Conservation (phyloP, 1,284 basidiomycete species). For the Naganishia sp. region DNA sequence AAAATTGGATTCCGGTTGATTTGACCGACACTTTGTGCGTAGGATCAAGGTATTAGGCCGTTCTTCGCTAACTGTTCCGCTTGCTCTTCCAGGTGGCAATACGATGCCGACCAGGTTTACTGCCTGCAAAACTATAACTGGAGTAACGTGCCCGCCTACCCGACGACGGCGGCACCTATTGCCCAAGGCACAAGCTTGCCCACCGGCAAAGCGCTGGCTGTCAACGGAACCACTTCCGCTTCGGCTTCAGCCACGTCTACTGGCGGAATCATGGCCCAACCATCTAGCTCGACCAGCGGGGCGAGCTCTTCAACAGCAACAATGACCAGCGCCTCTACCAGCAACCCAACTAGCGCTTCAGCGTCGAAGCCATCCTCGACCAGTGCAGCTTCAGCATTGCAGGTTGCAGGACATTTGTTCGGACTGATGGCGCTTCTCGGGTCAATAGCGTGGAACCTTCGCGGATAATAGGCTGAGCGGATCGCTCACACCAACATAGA, state of each 20-base stretch:
- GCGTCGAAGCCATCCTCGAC: background rate
- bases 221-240: slow-evolving; percentile 5
- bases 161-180: slow-evolving; percentile 13
- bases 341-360: background rate
- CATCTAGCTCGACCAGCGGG: too few species aligned
- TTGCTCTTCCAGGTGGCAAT: slow-evolving; percentile 12
- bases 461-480: too few species aligned
- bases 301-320: background rate
- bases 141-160: slow-evolving; percentile 24
- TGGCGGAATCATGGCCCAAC: too few species aligned
- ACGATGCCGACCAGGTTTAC: slow-evolving; percentile 26
- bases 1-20: slow-evolving; percentile 45
- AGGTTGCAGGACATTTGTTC: too few species aligned
- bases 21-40: slow-evolving; percentile 41
- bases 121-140: slow-evolving; percentile 30
- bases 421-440: too few species aligned
- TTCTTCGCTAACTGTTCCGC: background rate
- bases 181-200: slow-evolving; percentile 11
- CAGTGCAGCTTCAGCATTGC: background rate
- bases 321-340: background rate
- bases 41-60: background rate
- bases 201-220: slow-evolving; percentile 8
- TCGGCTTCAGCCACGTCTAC: too few species aligned
- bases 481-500: too few species aligned
- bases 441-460: too few species aligned